Base-by-base conservation (phyloP, 352 stramenopile genomes). In the Phytopythium kandeliae region DNA sequence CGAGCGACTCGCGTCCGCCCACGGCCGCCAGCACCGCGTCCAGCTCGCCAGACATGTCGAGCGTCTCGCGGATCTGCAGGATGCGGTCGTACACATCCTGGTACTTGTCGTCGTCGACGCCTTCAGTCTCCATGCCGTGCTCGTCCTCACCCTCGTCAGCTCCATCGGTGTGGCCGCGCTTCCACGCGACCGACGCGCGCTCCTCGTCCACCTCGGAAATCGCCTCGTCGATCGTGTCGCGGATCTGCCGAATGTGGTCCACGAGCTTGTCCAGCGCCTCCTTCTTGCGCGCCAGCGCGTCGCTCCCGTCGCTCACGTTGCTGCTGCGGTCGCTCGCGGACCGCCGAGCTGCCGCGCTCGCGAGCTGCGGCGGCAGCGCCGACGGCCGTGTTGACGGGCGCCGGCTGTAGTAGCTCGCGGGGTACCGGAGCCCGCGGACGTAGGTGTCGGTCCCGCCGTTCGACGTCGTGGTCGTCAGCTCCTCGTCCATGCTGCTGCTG, bases 241-340 rank as follows among this genome's bases (percentile, higher is more conserved):
- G 74, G 54, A 85, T 84, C 34, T 82, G 65, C 7, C 78, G 74
- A 52, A 84, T 83, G 37, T 87, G 71, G 35, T 81, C 68, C 28
- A 86, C 73, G 3, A 90, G 52, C 22, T 80, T 70, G 24, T 66
- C 60, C 8, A 89, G 57, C 13, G 74, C 64, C 44, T 78, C 59
- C 30, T 69, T 78, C 35, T 76, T 69, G 38, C 30, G 9, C 13
- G 46, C 19, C 44, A 50, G 22, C 7, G 44, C 44, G 28, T 50
- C 28, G 44, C 44, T 50, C 6, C 44, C 26, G 21, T 50, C 44
- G 44, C 44, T 50, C 10, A 17, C 44, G 44, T 28, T 50, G 44
- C 44, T 50, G 28, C 28, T 50, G n/a, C 44, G 44, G 9, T 50
- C 44, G n/a, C 44, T 50, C 28, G 44, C 44, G 24, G 46, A 51